Percentiles rank a stretch among this genome's conserved stretches.
Conservation (phyloP, 768 basidiomycete genomes). For the Tricholoma saponaceum region DNA sequence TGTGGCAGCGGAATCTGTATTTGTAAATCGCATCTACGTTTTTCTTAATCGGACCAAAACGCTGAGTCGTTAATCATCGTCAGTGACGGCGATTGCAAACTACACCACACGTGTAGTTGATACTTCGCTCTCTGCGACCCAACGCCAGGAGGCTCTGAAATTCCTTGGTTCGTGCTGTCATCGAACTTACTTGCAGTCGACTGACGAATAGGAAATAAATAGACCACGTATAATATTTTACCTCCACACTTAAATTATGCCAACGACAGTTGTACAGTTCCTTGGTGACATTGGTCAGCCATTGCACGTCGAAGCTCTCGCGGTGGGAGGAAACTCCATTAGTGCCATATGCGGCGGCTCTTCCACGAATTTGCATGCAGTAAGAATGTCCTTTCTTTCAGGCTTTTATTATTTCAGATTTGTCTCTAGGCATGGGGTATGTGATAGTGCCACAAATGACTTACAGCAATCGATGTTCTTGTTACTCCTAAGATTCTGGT, state of each 20-base stretch:
- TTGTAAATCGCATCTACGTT: slow-evolving; percentile 32
- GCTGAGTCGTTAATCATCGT: not conserved
- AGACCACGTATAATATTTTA: slow-evolving; percentile 30
- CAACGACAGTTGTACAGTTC: slow-evolving; percentile 24
- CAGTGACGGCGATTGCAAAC: slow-evolving; percentile 55
- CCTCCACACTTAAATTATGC: not conserved
- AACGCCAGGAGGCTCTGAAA: slow-evolving; percentile 48
- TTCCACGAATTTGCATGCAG: slow-evolving; percentile 44
- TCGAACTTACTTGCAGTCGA: not conserved
- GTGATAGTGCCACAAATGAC: not conserved
- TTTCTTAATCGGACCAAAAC: too few relatives aligned
- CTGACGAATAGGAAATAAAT: not conserved
- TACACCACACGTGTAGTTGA: slow-evolving; percentile 48
- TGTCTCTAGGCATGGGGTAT: slow-evolving; percentile 33
- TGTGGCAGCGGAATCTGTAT: slow-evolving; percentile 36
- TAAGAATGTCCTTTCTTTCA: slow-evolving; percentile 14
- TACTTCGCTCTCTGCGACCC: slow-evolving; percentile 34
- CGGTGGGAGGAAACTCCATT: slow-evolving; percentile 43
- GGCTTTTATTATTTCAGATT: too few relatives aligned
- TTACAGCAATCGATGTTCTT: not conserved
- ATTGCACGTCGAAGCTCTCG: slow-evolving; percentile 42
- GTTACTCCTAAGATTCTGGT: slow-evolving; percentile 30
- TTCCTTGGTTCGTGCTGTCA: slow-evolving; percentile 37
- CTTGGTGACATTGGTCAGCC: slow-evolving; percentile 49
- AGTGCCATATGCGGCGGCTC: slow-evolving; percentile 33